Conservation (phyloP, 176 grass and related monocot genomes). For the Hordeum marinum region DNA sequence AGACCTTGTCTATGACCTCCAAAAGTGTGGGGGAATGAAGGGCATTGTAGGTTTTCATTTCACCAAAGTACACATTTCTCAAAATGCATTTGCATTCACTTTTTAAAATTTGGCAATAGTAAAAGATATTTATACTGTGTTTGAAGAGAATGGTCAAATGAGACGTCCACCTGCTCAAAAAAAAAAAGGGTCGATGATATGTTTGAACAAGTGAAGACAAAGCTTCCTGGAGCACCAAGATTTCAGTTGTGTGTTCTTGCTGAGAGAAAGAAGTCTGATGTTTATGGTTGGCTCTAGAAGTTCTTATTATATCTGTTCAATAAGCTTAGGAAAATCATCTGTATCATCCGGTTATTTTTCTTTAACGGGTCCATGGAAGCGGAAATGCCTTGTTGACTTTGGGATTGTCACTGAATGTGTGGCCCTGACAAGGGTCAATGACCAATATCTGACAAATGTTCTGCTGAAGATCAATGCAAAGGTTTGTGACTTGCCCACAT, state of each 20-base stretch:
- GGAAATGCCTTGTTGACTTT: constrained; percentile 82
- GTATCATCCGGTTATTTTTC: not conserved
- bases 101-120: too few relatives aligned
- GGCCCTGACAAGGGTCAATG: constrained; percentile 76
- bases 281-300: constrained; percentile 58
- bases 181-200: constrained; percentile 78
- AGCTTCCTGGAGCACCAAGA: constrained; percentile 57
- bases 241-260: constrained; percentile 79
- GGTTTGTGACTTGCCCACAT: constrained; percentile 25
- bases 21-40: constrained; percentile 68
- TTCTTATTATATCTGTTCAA: not conserved
- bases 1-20: constrained; percentile 59
- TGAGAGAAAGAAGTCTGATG: constrained; percentile 89
- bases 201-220: constrained; percentile 60
- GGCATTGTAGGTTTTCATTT: constrained; percentile 59
- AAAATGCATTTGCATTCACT: constrained; percentile 23
- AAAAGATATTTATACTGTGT: constrained; percentile 13
- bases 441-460: constrained; percentile 88
- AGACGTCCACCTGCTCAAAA: constrained; percentile 42
- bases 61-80: not conserved
- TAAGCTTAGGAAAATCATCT: not conserved
- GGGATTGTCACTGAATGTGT: constrained; percentile 92
- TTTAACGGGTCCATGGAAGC: constrained; percentile 77
- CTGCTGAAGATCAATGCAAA: constrained; percentile 89
- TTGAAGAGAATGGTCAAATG: constrained; percentile 61